phyloP scores from a whole-genome alignment of 352 stramenopile species.

The Phytopythium cucurbitacearum region DNA sequence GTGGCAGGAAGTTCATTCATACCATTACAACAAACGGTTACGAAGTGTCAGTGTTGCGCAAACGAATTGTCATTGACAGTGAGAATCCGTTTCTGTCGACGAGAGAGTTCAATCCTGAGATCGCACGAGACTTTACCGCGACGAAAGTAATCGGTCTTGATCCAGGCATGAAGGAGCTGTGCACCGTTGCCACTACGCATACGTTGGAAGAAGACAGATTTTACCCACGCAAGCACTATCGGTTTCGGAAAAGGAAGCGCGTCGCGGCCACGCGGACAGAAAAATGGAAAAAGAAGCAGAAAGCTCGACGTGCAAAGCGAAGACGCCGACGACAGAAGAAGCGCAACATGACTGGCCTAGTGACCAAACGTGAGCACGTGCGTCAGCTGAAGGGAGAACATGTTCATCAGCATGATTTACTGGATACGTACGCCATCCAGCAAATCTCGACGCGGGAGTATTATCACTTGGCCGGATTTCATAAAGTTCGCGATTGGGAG shows the following conservation, averaged over 20 bases:
- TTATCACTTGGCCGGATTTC: neutral
- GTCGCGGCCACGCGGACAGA: neutral
- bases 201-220: neutral
- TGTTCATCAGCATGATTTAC: neutral
- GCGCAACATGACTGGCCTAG: neutral
- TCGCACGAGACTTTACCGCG: no score
- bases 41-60: no score
- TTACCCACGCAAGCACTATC: neutral
- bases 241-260: neutral
- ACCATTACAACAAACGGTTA: no score
- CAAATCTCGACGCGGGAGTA: neutral
- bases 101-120: no score
- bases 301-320: neutral
- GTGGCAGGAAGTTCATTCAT: no score
- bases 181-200: neutral
- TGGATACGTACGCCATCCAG: neutral
- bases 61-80: no score
- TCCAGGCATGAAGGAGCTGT: no score
- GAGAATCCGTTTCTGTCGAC: no score
- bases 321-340: neutral
- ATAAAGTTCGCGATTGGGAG: neutral
- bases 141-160: no score
- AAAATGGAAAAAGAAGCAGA: neutral
- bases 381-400: neutral
- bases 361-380: neutral